phyloP scores from a whole-genome alignment of 148 eudicot genomes.

The Nepenthes mirabilis region DNA sequence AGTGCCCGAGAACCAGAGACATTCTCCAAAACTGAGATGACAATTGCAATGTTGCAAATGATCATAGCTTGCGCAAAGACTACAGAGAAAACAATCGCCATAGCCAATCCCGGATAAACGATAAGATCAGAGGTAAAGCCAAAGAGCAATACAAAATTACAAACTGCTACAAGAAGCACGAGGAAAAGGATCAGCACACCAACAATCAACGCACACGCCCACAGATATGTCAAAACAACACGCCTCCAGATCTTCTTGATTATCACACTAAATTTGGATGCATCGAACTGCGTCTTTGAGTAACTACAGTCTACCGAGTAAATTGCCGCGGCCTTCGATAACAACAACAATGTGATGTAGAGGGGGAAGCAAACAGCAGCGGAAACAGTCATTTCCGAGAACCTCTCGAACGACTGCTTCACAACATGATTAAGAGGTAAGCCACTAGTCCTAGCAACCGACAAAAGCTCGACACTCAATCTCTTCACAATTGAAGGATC shows the following conservation, averaged over 20 bases:
- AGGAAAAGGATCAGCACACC: constrained; percentile 57
- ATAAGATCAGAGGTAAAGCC: constrained; percentile 45
- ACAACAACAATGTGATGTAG: constrained; percentile 49
- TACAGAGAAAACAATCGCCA: constrained; percentile 25
- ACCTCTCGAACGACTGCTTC: constrained; percentile 56
- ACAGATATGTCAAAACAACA: constrained; percentile 45
- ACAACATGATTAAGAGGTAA: constrained; percentile 57
- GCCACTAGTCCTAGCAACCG: constrained; percentile 66
- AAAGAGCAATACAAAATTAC: constrained; percentile 38
- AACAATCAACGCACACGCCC: constrained; percentile 48
- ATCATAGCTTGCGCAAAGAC: constrained; percentile 34
- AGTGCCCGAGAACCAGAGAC: constrained; percentile 31
- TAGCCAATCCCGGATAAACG: constrained; percentile 22
- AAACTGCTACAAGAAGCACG: constrained; percentile 41
- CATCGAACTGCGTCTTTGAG: constrained; percentile 54
- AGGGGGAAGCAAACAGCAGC: constrained; percentile 60
- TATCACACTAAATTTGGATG: constrained; percentile 36
- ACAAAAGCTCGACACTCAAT: constrained; percentile 39
- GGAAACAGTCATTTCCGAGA: constrained; percentile 64
- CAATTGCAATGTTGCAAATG: constrained; percentile 26
- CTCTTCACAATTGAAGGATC: constrained; percentile 60
- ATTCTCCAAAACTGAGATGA: constrained; percentile 38
- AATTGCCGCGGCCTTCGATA: constrained; percentile 80
- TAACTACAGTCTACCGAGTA: constrained; percentile 88
- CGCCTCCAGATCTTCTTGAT: constrained; percentile 61